Percentiles rank a stretch among this genome's conserved stretches.
Evolutionary conservation across 805 yeast species (phyloP).

Genomic region (Tetrapisispora nanseiensis): DNA sequence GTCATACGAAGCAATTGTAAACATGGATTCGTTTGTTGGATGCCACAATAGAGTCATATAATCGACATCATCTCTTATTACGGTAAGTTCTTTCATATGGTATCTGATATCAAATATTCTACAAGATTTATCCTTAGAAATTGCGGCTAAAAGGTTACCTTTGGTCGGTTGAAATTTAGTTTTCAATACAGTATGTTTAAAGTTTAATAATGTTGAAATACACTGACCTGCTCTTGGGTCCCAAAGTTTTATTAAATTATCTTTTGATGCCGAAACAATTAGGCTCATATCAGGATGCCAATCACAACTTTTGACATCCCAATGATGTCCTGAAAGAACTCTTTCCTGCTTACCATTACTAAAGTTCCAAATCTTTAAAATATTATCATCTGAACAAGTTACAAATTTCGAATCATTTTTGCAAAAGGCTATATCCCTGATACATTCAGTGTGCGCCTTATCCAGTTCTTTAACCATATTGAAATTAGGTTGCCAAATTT

Average conservation of each 20-base stretch:
- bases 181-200: slow-evolving; percentile 86
- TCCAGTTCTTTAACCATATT: slow-evolving; percentile 81
- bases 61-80: slow-evolving; percentile 76
- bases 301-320: slow-evolving; percentile 97
- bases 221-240: slow-evolving; percentile 80
- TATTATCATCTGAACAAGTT: slow-evolving; percentile 89
- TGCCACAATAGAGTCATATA: slow-evolving; percentile 86
- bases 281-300: slow-evolving; percentile 92
- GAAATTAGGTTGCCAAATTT: slow-evolving; percentile 97
- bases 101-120: slow-evolving; percentile 75
- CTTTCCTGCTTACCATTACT: slow-evolving; percentile 79
- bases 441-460: slow-evolving; percentile 47
- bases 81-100: slow-evolving; percentile 65
- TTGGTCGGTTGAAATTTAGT: slow-evolving; percentile 70
- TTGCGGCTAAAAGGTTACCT: slow-evolving; percentile 75
- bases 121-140: slow-evolving; percentile 81
- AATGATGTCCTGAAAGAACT: slow-evolving; percentile 81
- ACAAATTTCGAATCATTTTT: slow-evolving; percentile 87
- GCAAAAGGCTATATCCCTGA: slow-evolving; percentile 79
- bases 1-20: slow-evolving; percentile 81
- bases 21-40: slow-evolving; percentile 69
- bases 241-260: slow-evolving; percentile 88
- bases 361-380: slow-evolving; percentile 89
- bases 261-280: slow-evolving; percentile 89
- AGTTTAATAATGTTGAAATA: slow-evolving; percentile 76